These are phyloP conservation scores for Kwoniella sp. DNA, from an alignment of 768 basidiomycete species.

Conservation along the genomic window DNA sequence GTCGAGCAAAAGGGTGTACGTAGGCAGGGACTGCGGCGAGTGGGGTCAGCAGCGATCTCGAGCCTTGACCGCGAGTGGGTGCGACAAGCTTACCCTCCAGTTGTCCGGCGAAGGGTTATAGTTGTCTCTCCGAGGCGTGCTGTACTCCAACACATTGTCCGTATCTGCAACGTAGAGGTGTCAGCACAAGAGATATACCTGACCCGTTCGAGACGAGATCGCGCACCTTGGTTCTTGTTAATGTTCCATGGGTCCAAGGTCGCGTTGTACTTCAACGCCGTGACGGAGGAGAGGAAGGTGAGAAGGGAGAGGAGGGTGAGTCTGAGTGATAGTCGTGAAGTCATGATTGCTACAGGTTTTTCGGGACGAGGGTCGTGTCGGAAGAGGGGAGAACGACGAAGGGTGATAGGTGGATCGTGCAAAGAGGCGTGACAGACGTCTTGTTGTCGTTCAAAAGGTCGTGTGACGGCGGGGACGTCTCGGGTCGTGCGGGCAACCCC, in stretches of 20 bases:
- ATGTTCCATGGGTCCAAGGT: constrained; percentile 49
- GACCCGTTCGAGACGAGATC: too few species aligned
- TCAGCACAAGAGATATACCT: neutral
- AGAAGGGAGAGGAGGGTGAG: neutral
- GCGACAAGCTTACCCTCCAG: constrained; percentile 69
- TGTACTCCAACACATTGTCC: constrained; percentile 59
- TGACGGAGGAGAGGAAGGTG: constrained; percentile 1
- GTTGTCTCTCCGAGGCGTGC: constrained; percentile 59
- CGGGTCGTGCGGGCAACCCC: too few species aligned
- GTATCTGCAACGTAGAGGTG: neutral
- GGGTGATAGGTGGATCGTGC: too few species aligned
- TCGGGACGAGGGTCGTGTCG: too few species aligned
- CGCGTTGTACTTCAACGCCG: constrained; percentile 37
- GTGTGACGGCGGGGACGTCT: too few species aligned
- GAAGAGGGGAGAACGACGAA: too few species aligned
- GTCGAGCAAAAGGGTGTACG: constrained; percentile 61
- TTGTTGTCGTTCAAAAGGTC: too few species aligned
- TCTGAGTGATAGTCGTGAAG: neutral
- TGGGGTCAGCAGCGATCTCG: neutral
- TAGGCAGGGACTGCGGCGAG: constrained; percentile 35
- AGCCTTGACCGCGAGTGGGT: too few species aligned
- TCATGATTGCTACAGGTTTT: neutral
- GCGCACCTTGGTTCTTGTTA: constrained; percentile 47
- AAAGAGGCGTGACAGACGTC: too few species aligned
- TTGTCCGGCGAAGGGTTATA: constrained; percentile 77